A percentile compares a stretch with the other conserved stretches of the same genome.
These are phyloP conservation scores for Takashimella koratensis DNA, from an alignment of 1,284 basidiomycete species.

Conservation along the genomic window DNA sequence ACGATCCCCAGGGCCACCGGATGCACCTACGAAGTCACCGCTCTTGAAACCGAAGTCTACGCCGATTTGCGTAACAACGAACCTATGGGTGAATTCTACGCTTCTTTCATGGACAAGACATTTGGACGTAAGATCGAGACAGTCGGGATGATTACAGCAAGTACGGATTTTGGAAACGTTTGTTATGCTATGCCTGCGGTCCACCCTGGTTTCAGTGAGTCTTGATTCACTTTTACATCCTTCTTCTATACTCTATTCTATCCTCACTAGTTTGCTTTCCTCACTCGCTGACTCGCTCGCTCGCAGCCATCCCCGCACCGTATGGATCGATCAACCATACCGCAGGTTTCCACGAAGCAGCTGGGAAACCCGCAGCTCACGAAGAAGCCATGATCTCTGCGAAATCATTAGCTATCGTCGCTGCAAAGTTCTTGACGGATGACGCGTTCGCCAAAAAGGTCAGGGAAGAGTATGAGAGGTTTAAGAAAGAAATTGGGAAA, in stretches of 20 bases:
- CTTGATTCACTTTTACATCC: too few relatives aligned
- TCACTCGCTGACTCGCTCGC: too few relatives aligned
- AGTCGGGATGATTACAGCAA: conserved; percentile 25
- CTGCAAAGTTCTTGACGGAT: conserved; percentile 41
- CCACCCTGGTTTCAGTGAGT: conserved; percentile 23
- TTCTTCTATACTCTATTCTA: too few relatives aligned
- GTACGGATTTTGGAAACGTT: conserved; percentile 32
- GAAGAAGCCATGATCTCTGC: conserved; percentile 37
- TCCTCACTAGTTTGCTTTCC: too few relatives aligned
- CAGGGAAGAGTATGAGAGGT: conserved; percentile 23
- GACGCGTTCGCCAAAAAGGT: conserved; percentile 34
- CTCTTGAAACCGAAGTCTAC: conserved; percentile 23
- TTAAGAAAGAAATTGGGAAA: conserved; percentile 24
- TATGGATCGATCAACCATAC: conserved; percentile 28
- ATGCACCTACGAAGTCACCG: conserved; percentile 15
- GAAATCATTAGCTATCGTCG: conserved; percentile 42
- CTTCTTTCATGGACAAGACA: conserved; percentile 22
- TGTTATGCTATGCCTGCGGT: conserved; percentile 24
- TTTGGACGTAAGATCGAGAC: conserved; percentile 21
- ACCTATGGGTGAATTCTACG: conserved; percentile 20
- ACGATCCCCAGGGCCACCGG: conserved; percentile 16
- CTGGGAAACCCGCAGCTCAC: conserved; percentile 32
- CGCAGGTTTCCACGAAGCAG: conserved; percentile 22
- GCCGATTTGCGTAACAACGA: conserved; percentile 30
- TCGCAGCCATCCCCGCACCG: conserved; percentile 17